phyloP scores from a whole-genome alignment of 768 basidiomycete genomes.

The Leucosporidium scottii region DNA sequence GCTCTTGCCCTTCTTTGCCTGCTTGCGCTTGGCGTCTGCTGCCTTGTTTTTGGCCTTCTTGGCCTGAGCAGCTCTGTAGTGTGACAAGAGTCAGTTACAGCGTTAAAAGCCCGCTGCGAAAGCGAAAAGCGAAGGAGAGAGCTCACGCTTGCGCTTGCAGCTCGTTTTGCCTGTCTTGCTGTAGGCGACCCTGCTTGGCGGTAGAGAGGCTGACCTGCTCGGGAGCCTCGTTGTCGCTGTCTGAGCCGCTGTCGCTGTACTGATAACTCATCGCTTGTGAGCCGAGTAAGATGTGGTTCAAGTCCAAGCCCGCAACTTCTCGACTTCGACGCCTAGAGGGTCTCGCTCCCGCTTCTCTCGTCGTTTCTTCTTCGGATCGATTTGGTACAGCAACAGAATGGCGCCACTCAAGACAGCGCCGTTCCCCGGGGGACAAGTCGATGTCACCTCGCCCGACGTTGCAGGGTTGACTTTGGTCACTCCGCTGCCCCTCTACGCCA shows the following conservation, averaged over 20 bases:
- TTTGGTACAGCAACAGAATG: background rate
- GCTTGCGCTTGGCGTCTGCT: constrained; percentile 3
- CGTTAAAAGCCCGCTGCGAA: background rate
- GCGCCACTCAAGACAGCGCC: background rate
- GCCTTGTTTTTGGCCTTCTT: constrained; percentile 3
- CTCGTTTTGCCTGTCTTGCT: background rate
- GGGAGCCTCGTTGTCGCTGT: constrained; percentile 25
- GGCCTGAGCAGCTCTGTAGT: background rate
- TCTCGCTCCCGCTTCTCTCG: background rate
- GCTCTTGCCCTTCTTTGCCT: constrained; percentile 11
- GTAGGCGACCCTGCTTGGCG: constrained; percentile 4
- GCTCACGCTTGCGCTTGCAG: background rate
- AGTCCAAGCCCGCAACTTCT: background rate
- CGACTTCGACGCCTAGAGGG: background rate
- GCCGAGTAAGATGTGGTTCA: background rate
- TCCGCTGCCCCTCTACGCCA: constrained; percentile 37
- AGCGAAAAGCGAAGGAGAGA: background rate
- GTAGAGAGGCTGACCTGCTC: constrained; percentile 23
- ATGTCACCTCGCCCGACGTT: constrained; percentile 20
- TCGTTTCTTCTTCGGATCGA: background rate
- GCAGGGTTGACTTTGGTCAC: constrained; percentile 4
- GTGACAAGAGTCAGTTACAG: background rate
- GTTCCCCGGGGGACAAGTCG: constrained; percentile 7
- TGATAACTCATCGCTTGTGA: no score
- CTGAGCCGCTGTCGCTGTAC: constrained; percentile 3